Evolutionary conservation across 2,329 filamentous ascomycete species (phyloP).

Genomic region (Alternaria longipes): DNA sequence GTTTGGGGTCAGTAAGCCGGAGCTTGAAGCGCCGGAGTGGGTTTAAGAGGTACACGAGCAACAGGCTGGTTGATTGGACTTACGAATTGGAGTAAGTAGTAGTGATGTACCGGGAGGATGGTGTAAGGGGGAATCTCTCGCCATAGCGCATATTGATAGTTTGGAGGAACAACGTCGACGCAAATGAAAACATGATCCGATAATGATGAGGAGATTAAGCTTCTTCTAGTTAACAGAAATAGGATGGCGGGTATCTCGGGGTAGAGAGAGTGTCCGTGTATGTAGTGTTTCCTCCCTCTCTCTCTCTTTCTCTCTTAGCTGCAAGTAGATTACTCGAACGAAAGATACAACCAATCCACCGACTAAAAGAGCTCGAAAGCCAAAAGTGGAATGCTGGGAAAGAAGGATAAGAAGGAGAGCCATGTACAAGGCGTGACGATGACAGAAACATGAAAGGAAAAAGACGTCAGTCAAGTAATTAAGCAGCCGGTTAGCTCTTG

Average conservation of each 20-base stretch:
- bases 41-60: slow-evolving; percentile 13
- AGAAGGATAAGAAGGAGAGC: neutral
- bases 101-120: neutral
- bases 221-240: neutral
- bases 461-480: neutral
- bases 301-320: slow-evolving; percentile 1
- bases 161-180: neutral
- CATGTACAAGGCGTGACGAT: slow-evolving; percentile 2
- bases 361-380: neutral
- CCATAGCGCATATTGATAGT: neutral
- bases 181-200: neutral
- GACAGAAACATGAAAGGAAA: neutral
- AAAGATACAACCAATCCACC: neutral
- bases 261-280: slow-evolving; percentile 3
- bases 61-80: neutral
- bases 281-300: slow-evolving; percentile 1
- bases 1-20: slow-evolving; percentile 31
- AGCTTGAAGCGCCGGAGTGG: slow-evolving; percentile 28
- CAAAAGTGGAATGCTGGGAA: neutral
- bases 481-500: slow-evolving; percentile 3
- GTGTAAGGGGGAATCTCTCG: neutral
- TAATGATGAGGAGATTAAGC: neutral
- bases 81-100: neutral
- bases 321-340: neutral
- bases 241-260: slow-evolving; percentile 5